Base-by-base conservation (phyloP, 2,329 filamentous ascomycete species). In the Microsporum canis region DNA sequence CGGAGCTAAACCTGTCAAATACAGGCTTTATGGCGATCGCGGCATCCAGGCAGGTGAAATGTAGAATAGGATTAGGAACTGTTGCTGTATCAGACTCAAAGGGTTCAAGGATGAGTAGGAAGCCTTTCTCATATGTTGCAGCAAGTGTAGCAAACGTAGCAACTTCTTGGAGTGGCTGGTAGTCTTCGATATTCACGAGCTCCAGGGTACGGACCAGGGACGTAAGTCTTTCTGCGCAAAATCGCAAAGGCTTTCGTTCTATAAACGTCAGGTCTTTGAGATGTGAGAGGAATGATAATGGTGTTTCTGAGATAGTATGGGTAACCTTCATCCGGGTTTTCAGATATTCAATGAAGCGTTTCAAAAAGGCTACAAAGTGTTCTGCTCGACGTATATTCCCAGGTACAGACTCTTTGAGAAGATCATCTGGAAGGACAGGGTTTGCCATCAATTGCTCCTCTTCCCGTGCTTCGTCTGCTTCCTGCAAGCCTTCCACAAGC, bases 281-380 rank as follows among this genome's bases (percentile, higher is more conserved):
- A 77, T 99, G 92, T 14, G 88, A 84, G 6, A 99, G 80, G 72
- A 99, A 99, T 0, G 92, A 96, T 1, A 89, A 88, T 0, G 94
- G 94, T 0, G 92, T 99, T 74, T 99, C 94, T 5, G 94, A 96
- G 65, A 97, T 96, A 65, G 96, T 92, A 71, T 96, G 91, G 3
- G 94, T 85, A 12, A 97, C 91, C 79, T 96, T 97, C 94, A 99
- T 97, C 62, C 95, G 85, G 1, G 92, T 97, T 81, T 91, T 96
- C 58, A 99, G 80, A 69, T 99, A 99, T 73, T 99, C 95, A 66
- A 99, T 94, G 71, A 99, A 99, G 63, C 94, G 83, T 72, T 96
- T 96, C 61, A 99, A 76, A 72, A 99, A 99, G 0, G 91, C 85
- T 12, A 96, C 85, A 70, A 99, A 99, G 71, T 99, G 94, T 70